Base-by-base conservation (phyloP, 148 eudicot species). In the Camellia lanceoleosa region DNA sequence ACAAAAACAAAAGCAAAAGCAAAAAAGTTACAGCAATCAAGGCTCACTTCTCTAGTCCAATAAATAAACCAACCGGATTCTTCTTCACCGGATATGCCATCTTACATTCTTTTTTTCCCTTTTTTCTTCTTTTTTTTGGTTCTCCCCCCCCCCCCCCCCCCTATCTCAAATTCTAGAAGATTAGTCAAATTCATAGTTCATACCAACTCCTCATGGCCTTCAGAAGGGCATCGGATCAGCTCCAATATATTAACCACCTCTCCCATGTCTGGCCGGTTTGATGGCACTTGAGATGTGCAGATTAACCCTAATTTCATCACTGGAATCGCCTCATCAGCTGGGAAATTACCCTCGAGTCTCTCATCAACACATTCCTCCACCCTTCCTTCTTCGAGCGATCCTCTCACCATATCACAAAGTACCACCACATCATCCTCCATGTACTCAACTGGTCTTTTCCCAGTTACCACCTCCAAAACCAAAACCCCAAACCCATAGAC, bases 381-480 rank as follows among this genome's bases (percentile, higher is more conserved):
- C 71, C 80, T 86, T 5, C 98, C 96, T 83, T 93, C 98, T 84
- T 91, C 97, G 5, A 95, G 85, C 0, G 98, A 92, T 49, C 90
- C 94, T 79, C 98, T 86, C 11, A 95, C 97, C 95, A 91, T 95
- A 67, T 95, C 98, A 82, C 92, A 92, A 3, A 95, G 89, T 41
- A 95, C 95, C 46, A 93, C 92, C 74, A 95, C 95, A 67, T 94
- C 98, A 47, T 95, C 98, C 76, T 93, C 98, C 98, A 93, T 93
- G 88, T 95, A 95, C 89, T 93, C 98, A 43, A 95, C 97, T 0
- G 98, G 98, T 77, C 87, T 84, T 78, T 90, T 91, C 2, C 98
- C 98, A 0, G 97, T 93, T 9, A 95, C 91, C 0, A 90, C 84
- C 82, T 95, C 98, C 76, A 95, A 84, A 44, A 87, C 87, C 85